These are phyloP conservation scores for Pseudogymnoascus sp. DNA, from an alignment of 2,329 filamentous ascomycete species.

Conservation along the genomic window DNA sequence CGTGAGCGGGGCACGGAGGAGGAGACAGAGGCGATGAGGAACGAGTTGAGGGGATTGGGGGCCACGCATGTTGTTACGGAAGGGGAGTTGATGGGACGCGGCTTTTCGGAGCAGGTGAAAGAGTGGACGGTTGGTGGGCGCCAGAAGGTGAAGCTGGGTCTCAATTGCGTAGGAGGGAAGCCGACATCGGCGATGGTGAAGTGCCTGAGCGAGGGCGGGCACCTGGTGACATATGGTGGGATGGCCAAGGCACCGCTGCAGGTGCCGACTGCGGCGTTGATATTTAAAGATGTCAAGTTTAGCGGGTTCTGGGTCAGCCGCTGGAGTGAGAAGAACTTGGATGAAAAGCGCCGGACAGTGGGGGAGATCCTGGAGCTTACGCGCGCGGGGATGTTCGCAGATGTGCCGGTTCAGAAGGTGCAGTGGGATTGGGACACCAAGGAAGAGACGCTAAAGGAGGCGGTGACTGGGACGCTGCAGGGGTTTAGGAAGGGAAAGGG, in stretches of 20 bases:
- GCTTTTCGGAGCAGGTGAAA: constrained; percentile 42
- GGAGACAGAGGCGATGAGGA: constrained; percentile 56
- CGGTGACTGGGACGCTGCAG: constrained; percentile 73
- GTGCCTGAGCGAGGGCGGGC: constrained; percentile 57
- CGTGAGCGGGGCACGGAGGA: constrained; percentile 58
- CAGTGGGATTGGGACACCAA: constrained; percentile 78
- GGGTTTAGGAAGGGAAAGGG: constrained; percentile 86
- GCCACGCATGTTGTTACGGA: constrained; percentile 43
- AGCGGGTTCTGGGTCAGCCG: constrained; percentile 91
- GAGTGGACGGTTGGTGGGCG: constrained; percentile 61
- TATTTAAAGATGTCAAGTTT: constrained; percentile 87
- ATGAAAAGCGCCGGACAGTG: constrained; percentile 71
- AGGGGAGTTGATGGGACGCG: constrained; percentile 36
- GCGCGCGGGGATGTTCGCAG: constrained; percentile 67
- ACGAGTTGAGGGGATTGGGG: constrained; percentile 52
- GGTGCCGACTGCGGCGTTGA: constrained; percentile 75
- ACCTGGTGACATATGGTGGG: constrained; percentile 87
- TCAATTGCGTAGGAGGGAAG: constrained; percentile 94
- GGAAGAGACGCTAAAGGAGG: constrained; percentile 57
- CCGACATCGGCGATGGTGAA: constrained; percentile 72
- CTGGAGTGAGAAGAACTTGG: constrained; percentile 71
- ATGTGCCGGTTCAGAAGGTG: constrained; percentile 75
- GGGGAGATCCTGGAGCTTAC: constrained; percentile 73
- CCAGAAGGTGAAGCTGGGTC: constrained; percentile 64
- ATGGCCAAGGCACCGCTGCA: constrained; percentile 85